Evolutionary conservation across 768 basidiomycete genomes (phyloP), one percentile per base, ranked within the genome.

Genomic region (Russula sp.): DNA sequence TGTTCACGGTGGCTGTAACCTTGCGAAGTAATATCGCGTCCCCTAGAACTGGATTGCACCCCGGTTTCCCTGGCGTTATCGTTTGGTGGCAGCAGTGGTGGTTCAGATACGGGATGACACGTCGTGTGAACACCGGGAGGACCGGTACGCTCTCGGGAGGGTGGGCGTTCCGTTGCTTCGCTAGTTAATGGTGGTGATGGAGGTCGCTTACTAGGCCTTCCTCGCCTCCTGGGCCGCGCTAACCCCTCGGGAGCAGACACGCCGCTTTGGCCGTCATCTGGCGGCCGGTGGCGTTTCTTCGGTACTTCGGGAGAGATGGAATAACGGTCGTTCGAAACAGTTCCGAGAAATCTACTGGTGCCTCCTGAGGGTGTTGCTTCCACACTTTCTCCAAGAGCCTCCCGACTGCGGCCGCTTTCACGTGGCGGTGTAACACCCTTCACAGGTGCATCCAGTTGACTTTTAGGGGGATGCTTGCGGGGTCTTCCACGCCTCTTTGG

Each of bases 401-500:
- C 11, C 20, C 3, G 49, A 50, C 32, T 37, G 45, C 20, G 57
- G n/a, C 18, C 39, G 1, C 18, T 27, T 50, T 31, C 49, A 9
- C 6, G 32, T 39, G 47, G 42, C 4, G 3, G 42, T 48, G 37
- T 34, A n/a, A 49, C 48, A 9, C 4, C 27, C 22, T 59, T 51
- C 39, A 34, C 22, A 27, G 55, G 68, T 13, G 20, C 51, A 42
- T 63, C 68, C 1, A 48, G 51, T n/a, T 35, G 57, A 40, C 70
- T 70, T 20, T 74, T 74, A 22, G 59, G 61, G n/a, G 73, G 72
- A 20, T 65, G 22, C 59, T 70, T 69, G 42, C 63, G 67, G 5
- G 67, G 70, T 39, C 79, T 75, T 31, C 78, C 78, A 16, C 77
- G 79, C 55, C 78, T 79, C 64, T 68, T 74, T 2, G 70, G 68